Evolutionary conservation across 1,284 basidiomycete species (phyloP), one percentile per base, ranked within the genome.

Genomic region (Marasmius oreades): DNA sequence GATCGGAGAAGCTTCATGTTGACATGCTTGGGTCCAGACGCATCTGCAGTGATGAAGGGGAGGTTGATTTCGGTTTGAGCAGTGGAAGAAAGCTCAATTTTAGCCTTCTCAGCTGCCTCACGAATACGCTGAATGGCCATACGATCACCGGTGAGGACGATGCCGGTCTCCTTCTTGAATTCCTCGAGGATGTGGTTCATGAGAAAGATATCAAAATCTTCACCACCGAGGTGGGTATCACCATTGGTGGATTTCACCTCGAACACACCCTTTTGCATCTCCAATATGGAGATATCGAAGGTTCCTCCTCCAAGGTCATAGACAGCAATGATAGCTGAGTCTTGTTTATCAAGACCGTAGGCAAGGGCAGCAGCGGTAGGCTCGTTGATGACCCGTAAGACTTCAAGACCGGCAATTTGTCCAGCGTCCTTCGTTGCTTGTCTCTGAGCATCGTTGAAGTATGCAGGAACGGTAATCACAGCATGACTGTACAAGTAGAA

Each of bases 121-220:
- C 96, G 93, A 65, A 99, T 93, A 77, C 96, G 94, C 75, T 98
- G 96, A 66, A 99, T 93, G n/a, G 96, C 95, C 90, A 98, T 97
- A 56, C 90, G 84, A 73, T 99, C 96, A 63, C 82, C 78, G 65
- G 79, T 80, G 47, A 98, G 84, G 70, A 94, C 90, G 62, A 91
- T 80, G 53, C 93, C 91, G 6, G 80, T 80, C 71, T 95, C 88
- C 79, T 95, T 96, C 86, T 98, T 92, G 88, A 98, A 98, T 73
- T 95, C 91, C 60, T 82, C 79, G 54, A 98, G 76, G 68, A 99
- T 81, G 77, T 93, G 78, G 66, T 97, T 85, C 65, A 98, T 90
- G 42, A 98, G 85, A 47, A 87, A 77, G 63, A 97, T 90, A 70
- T 98, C 95, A 68, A 98, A 98, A 76, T 99, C 96, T 76, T 99